Evolutionary conservation across 306 rosid genomes (phyloP).

Genomic region (Cicer judaicum): DNA sequence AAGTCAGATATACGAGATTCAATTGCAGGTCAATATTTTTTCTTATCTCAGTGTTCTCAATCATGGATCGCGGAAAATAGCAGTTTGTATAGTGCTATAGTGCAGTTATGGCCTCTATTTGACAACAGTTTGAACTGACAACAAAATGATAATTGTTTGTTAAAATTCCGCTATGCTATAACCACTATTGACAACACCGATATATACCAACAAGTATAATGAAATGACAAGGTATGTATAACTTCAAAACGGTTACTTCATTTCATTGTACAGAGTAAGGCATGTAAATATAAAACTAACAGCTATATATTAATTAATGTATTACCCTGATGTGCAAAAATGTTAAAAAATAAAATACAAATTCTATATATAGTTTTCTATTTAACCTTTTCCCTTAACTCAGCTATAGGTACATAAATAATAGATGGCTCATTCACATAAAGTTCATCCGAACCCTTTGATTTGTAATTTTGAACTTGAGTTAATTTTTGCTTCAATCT

Average conservation of each 20-base stretch:
- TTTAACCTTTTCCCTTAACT: slow-evolving; percentile 71
- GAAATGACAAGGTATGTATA: background rate
- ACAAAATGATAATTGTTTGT: no score
- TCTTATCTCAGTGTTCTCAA: background rate
- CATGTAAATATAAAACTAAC: slow-evolving; percentile 2
- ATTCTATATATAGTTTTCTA: slow-evolving; percentile 18
- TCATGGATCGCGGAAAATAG: no score
- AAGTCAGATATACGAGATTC: background rate
- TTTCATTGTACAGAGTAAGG: slow-evolving; percentile 41
- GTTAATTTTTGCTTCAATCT: slow-evolving; percentile 59
- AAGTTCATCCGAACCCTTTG: slow-evolving; percentile 50
- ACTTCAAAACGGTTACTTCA: slow-evolving; percentile 8
- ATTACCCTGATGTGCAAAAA: slow-evolving; percentile 29
- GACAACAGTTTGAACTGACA: no score
- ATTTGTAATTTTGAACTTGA: slow-evolving; percentile 49
- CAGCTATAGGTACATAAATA: slow-evolving; percentile 80
- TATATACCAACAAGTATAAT: background rate
- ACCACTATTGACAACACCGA: no score
- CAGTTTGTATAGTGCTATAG: no score
- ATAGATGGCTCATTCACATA: slow-evolving; percentile 46
- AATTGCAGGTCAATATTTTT: background rate
- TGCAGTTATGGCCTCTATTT: no score
- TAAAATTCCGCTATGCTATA: no score
- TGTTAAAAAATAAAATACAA: background rate
- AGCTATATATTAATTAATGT: background rate